Conservation (phyloP, 2,329 filamentous ascomycete genomes). For the Exserohilum turcica region DNA sequence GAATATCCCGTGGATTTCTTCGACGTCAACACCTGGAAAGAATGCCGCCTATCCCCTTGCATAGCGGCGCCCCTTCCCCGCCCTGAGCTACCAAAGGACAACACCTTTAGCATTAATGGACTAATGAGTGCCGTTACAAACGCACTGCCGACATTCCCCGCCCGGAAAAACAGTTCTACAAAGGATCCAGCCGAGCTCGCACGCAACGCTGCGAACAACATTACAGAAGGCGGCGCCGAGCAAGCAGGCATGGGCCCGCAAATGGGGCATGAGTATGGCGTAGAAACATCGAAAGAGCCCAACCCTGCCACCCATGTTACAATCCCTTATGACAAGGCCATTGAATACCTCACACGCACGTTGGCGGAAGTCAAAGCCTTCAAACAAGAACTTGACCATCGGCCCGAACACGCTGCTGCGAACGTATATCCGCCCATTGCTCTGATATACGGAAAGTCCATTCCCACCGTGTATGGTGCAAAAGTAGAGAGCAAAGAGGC, state of each 20-base stretch:
- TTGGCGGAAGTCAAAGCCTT: conserved; percentile 74
- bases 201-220: conserved; percentile 33
- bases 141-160: conserved; percentile 49
- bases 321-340: conserved; percentile 59
- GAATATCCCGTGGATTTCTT: conserved; percentile 86
- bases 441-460: conserved; percentile 84
- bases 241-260: conserved; percentile 53
- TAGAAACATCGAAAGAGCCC: conserved; percentile 27
- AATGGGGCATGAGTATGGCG: conserved; percentile 48
- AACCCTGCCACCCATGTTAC: conserved; percentile 53
- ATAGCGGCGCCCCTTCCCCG: conserved; percentile 70
- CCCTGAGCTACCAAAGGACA: conserved; percentile 43
- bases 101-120: conserved; percentile 49
- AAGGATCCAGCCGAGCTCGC: conserved; percentile 27
- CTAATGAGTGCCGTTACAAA: conserved; percentile 56
- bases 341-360: conserved; percentile 75
- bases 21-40: conserved; percentile 76
- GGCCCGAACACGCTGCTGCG: conserved; percentile 60
- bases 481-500: conserved; percentile 73
- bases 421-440: conserved; percentile 83
- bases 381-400: conserved; percentile 73
- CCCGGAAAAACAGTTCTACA: conserved; percentile 36
- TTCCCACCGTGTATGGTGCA: conserved; percentile 82
- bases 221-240: conserved; percentile 37
- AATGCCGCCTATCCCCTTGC: conserved; percentile 78